phyloP scores from a whole-genome alignment of 1,284 basidiomycete species.

The Boletus semigastroideus region DNA sequence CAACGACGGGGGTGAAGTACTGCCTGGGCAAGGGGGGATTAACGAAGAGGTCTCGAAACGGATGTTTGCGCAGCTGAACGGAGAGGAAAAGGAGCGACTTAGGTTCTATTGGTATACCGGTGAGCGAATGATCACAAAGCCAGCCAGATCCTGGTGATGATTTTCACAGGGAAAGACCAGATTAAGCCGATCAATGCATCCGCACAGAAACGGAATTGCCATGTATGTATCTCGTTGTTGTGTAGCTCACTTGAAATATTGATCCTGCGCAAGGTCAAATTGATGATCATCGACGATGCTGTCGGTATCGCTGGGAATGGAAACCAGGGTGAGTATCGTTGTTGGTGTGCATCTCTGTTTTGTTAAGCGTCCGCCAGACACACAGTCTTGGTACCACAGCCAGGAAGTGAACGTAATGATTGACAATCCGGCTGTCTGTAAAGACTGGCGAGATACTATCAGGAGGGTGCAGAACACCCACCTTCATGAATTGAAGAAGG shows the following conservation, averaged over 20 bases:
- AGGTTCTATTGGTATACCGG: slow-evolving; percentile 69
- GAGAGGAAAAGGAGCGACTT: slow-evolving; percentile 52
- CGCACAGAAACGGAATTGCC: slow-evolving; percentile 75
- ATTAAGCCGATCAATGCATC: slow-evolving; percentile 71
- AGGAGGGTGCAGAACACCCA: slow-evolving; percentile 71
- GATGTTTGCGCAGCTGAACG: slow-evolving; percentile 58
- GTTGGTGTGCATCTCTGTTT: not conserved
- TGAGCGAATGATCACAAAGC: slow-evolving; percentile 10
- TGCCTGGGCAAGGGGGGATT: slow-evolving; percentile 80
- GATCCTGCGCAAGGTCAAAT: slow-evolving; percentile 50
- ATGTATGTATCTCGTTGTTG: slow-evolving; percentile 35
- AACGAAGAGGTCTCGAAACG: slow-evolving; percentile 74
- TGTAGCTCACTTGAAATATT: not conserved
- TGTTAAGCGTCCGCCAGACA: slow-evolving; percentile 38
- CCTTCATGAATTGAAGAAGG: slow-evolving; percentile 56
- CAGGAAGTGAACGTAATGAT: slow-evolving; percentile 80
- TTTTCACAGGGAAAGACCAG: slow-evolving; percentile 61
- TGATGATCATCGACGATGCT: slow-evolving; percentile 71
- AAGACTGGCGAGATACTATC: slow-evolving; percentile 65
- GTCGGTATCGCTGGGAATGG: slow-evolving; percentile 72
- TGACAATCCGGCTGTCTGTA: slow-evolving; percentile 58
- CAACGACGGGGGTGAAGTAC: slow-evolving; percentile 68
- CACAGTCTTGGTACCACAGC: slow-evolving; percentile 79
- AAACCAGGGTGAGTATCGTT: slow-evolving; percentile 44
- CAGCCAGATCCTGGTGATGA: slow-evolving; percentile 27